A percentile compares a stretch with the other conserved stretches of the same genome.
These are phyloP conservation scores for Vaccinium macrocarpon DNA, from an alignment of 148 eudicot species.

Conservation along the genomic window DNA sequence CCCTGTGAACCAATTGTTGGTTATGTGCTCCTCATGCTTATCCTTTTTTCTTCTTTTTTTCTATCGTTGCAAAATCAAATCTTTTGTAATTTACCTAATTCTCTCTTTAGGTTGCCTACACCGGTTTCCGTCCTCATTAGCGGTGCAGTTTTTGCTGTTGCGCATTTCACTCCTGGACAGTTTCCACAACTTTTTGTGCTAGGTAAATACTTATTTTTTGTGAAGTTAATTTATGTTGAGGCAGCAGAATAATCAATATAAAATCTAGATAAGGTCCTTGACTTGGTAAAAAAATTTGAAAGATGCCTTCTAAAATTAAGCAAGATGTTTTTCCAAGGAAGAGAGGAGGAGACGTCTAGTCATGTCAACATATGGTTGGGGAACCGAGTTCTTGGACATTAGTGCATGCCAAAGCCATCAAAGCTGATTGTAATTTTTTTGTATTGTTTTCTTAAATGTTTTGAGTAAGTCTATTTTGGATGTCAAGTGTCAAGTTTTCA, in stretches of 20 bases:
- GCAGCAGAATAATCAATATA: neutral
- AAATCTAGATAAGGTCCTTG: neutral
- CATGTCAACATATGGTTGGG: neutral
- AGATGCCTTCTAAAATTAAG: neutral
- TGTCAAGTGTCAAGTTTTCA: neutral
- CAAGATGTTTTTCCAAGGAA: conserved; percentile 1
- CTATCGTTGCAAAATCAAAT: neutral
- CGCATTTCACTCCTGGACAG: conserved; percentile 93
- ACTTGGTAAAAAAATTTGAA: neutral
- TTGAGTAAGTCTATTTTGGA: neutral
- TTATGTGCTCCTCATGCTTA: neutral
- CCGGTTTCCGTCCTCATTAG: conserved; percentile 75
- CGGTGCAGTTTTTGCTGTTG: conserved; percentile 89
- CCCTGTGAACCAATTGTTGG: neutral
- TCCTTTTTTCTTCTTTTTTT: neutral
- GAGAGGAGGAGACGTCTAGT: neutral
- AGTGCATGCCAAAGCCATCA: conserved; percentile 1
- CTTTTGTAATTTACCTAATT: conserved; percentile 8
- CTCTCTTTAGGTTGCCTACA: conserved; percentile 80
- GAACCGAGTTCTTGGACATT: neutral
- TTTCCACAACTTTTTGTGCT: conserved; percentile 92
- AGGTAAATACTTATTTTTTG: conserved; percentile 44
- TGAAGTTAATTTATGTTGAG: neutral
- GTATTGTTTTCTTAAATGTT: neutral
- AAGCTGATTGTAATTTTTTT: neutral